phyloP scores from a whole-genome alignment of 768 basidiomycete genomes.

The Phylloporus rhodoxanthus region DNA sequence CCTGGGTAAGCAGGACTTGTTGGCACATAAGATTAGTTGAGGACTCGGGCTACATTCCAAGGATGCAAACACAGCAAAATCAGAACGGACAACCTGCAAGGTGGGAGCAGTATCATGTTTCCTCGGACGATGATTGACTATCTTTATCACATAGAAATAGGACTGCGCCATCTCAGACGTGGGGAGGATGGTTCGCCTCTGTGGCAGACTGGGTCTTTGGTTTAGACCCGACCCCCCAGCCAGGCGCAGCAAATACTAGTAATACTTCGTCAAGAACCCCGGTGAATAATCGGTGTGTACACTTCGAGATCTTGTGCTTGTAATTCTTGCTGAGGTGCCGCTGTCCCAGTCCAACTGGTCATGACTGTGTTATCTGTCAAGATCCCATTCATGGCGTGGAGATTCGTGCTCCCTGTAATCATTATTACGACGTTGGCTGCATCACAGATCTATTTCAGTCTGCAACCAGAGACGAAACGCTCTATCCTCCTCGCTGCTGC shows the following conservation, averaged over 20 bases:
- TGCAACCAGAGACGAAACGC: conserved; percentile 33
- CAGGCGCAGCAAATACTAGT: not conserved
- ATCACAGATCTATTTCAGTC: conserved; percentile 30
- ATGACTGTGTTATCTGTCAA: conserved; percentile 33
- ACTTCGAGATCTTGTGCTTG: not conserved
- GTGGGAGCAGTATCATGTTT: conserved; percentile 3
- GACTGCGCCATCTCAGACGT: conserved; percentile 6
- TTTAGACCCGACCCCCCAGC: not conserved
- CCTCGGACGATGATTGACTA: not conserved
- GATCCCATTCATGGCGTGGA: conserved; percentile 27
- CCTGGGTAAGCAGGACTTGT: not conserved
- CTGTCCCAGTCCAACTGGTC: conserved; percentile 9
- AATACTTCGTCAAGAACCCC: not conserved
- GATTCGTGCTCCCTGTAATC: conserved; percentile 30
- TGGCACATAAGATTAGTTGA: not conserved
- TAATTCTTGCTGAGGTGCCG: not conserved
- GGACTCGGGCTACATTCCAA: not conserved
- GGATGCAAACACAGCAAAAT: conserved; percentile 1
- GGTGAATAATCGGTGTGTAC: not conserved
- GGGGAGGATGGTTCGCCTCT: conserved; percentile 21
- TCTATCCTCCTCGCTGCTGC: conserved; percentile 40
- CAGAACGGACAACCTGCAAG: conserved; percentile 4
- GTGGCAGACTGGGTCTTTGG: conserved; percentile 3
- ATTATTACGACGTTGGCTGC: conserved; percentile 34
- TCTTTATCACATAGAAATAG: conserved; percentile 1